Conservation (phyloP, 116 monocot genomes). For the Papilionanthe hybrid region DNA sequence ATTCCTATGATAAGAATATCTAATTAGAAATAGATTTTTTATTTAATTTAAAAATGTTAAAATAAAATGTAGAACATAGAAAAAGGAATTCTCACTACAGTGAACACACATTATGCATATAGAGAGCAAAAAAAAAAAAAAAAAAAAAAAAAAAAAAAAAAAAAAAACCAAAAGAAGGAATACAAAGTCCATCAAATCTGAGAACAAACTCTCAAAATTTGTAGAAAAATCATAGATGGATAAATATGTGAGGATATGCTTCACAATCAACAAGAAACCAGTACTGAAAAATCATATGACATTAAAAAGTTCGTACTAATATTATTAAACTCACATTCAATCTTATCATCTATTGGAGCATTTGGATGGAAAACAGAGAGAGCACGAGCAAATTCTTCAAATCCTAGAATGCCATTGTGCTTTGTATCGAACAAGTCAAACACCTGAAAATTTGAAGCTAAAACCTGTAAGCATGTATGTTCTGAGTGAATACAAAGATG, state of each 20-base stretch:
- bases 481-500: conserved; percentile 1
- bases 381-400: conserved; percentile 84
- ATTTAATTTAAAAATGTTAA: neutral
- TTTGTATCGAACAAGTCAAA: conserved; percentile 97
- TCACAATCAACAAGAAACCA: neutral
- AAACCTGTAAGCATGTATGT: neutral
- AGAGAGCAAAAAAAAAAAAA: no score
- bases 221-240: neutral
- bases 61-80: neutral
- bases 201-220: neutral
- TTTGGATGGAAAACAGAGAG: conserved; percentile 84
- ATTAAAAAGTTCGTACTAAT: no score
- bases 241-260: neutral
- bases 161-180: neutral
- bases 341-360: conserved; percentile 78
- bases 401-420: conserved; percentile 86
- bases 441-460: conserved; percentile 39
- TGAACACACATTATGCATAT: no score
- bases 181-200: neutral
- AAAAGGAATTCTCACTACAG: neutral
- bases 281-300: neutral
- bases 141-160: no score
- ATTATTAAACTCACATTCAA: conserved; percentile 50
- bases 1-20: neutral
- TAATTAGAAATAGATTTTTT: neutral